phyloP scores from a whole-genome alignment of 2,329 filamentous ascomycete genomes.

The Sporothrix globosa region DNA sequence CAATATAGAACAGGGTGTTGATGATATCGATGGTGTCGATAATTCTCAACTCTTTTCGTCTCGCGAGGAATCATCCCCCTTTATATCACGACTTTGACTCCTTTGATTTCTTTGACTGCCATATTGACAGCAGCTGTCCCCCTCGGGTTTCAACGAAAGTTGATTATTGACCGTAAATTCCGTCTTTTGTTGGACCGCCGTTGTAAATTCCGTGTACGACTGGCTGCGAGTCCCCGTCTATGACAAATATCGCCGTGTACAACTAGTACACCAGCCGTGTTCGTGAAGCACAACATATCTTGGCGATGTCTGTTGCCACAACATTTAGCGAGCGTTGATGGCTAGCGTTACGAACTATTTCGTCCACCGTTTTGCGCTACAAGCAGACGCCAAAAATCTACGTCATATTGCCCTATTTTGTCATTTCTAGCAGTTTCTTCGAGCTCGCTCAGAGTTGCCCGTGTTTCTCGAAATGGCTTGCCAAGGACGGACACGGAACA shows the following conservation, averaged over 20 bases:
- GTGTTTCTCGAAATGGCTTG: neutral
- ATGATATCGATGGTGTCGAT: neutral
- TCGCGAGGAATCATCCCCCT: neutral
- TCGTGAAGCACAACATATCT: neutral
- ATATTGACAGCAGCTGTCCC: neutral
- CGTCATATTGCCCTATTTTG: neutral
- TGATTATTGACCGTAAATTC: constrained; percentile 9
- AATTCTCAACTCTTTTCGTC: neutral
- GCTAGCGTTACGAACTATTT: neutral
- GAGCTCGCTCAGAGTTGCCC: constrained; percentile 22
- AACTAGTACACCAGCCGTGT: neutral
- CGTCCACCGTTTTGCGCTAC: neutral
- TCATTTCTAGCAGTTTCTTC: neutral
- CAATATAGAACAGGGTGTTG: neutral
- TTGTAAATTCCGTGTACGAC: constrained; percentile 11
- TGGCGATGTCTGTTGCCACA: neutral
- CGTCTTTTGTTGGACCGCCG: constrained; percentile 11
- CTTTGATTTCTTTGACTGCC: neutral
- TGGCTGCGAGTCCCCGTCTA: neutral
- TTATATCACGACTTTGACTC: neutral
- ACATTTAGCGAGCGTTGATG: neutral
- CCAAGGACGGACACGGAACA: neutral
- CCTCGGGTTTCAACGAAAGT: too few relatives aligned
- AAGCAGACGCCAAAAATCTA: neutral
- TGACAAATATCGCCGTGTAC: constrained; percentile 9